phyloP scores from a whole-genome alignment of 495 filamentous ascomycete genomes.

The Aspergillus hancockii region DNA sequence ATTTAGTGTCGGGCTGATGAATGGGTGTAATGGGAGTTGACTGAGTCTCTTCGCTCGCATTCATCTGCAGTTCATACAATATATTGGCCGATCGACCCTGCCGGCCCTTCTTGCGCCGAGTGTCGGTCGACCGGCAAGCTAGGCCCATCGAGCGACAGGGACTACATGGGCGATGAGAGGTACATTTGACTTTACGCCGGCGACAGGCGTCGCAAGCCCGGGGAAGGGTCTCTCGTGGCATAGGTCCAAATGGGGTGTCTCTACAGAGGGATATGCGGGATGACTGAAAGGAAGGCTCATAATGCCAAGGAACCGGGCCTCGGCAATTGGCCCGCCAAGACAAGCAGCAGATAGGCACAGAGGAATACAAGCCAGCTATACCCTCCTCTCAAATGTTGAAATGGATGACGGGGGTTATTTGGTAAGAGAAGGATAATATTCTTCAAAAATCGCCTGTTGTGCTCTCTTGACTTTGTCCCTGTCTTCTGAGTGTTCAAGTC shows the following conservation, averaged over 20 bases:
- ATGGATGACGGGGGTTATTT: too few relatives aligned
- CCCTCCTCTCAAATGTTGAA: too few relatives aligned
- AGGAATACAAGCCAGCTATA: too few relatives aligned
- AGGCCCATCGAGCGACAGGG: constrained; percentile 69
- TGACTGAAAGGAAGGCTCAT: too few relatives aligned
- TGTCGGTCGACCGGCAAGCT: constrained; percentile 77
- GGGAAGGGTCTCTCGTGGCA: constrained; percentile 40
- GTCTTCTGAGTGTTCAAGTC: too few relatives aligned
- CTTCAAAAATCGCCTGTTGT: too few relatives aligned
- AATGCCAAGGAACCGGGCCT: too few relatives aligned
- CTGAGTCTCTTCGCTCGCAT: constrained; percentile 60
- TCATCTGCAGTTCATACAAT: constrained; percentile 70
- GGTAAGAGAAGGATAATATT: too few relatives aligned
- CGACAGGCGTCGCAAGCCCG: constrained; percentile 82
- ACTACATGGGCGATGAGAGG: constrained; percentile 51
- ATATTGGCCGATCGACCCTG: constrained; percentile 82
- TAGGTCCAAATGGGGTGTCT: not conserved
- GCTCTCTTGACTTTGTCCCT: too few relatives aligned
- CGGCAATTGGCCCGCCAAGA: too few relatives aligned
- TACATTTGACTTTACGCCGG: constrained; percentile 78
- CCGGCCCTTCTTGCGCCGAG: constrained; percentile 83
- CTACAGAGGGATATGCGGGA: too few relatives aligned
- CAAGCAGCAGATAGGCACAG: too few relatives aligned
- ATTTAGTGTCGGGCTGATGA: constrained; percentile 32
- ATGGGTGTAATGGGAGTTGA: constrained; percentile 47